Conservation (phyloP, 2,329 filamentous ascomycete species). For the Aphanocladium album region DNA sequence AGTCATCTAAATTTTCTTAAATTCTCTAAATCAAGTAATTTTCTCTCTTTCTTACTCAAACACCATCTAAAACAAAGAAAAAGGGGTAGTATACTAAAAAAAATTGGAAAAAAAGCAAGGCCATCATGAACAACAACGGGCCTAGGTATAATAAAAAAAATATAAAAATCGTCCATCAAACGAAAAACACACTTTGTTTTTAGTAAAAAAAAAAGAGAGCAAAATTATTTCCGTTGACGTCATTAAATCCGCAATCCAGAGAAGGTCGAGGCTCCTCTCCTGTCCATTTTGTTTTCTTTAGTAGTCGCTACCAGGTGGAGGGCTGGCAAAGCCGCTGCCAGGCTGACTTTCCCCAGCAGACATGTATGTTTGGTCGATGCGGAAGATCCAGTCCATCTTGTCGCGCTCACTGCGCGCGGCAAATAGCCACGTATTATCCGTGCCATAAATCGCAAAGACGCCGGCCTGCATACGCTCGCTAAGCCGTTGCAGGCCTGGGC, state of each 20-base stretch:
- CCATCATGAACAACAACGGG: background rate
- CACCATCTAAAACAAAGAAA: constrained; percentile 2
- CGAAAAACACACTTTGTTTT: background rate
- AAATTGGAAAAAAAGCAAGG: background rate
- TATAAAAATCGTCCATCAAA: background rate
- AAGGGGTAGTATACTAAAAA: background rate
- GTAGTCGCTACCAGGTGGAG: constrained; percentile 28
- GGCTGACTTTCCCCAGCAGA: constrained; percentile 40
- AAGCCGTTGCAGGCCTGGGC: constrained; percentile 45
- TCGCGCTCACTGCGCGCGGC: constrained; percentile 83
- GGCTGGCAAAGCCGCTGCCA: constrained; percentile 33
- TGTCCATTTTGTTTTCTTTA: constrained; percentile 15
- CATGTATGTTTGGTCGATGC: constrained; percentile 77
- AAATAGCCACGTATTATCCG: constrained; percentile 93
- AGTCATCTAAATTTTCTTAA: background rate
- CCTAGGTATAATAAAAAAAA: background rate
- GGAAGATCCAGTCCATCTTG: constrained; percentile 95
- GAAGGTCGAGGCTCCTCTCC: background rate
- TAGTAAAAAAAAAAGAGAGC: background rate
- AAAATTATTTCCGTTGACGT: constrained; percentile 5
- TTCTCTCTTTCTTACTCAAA: background rate
- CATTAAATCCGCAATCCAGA: background rate
- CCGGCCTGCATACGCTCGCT: constrained; percentile 59
- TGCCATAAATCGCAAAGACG: constrained; percentile 92
- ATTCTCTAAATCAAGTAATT: background rate